phyloP scores from a whole-genome alignment of 306 rosid genomes.

The Cucurbita argyrosperma region DNA sequence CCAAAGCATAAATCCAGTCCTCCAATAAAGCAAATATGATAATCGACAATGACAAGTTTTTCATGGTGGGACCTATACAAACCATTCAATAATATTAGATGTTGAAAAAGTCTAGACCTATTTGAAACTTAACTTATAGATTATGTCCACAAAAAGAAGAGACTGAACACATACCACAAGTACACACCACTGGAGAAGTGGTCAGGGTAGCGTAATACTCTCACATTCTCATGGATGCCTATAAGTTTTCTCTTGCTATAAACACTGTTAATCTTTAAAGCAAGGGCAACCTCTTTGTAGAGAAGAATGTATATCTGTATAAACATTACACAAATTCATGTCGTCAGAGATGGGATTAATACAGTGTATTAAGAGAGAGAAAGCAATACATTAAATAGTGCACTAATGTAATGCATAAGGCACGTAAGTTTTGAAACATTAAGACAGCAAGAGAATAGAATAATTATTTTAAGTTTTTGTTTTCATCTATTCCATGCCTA shows the following conservation, averaged over 20 bases:
- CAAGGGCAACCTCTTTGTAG: constrained; percentile 95
- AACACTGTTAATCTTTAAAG: constrained; percentile 91
- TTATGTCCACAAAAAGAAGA: constrained; percentile 2
- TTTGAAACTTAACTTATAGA: background rate
- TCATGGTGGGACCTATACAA: constrained; percentile 95
- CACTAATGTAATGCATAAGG: background rate
- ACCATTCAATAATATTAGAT: constrained; percentile 32
- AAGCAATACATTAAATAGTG: background rate
- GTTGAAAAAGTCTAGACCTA: constrained; percentile 14
- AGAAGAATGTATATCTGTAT: constrained; percentile 92
- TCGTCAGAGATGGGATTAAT: background rate
- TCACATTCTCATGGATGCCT: constrained; percentile 91
- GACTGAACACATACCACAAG: constrained; percentile 56
- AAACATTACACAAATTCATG: background rate
- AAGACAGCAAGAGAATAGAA: background rate
- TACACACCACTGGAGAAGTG: constrained; percentile 95
- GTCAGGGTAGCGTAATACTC: constrained; percentile 93
- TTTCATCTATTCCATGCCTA: background rate
- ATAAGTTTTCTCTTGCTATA: constrained; percentile 89
- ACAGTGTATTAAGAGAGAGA: background rate
- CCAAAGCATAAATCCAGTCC: constrained; percentile 99
- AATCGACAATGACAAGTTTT: constrained; percentile 90
- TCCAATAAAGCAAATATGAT: constrained; percentile 86
- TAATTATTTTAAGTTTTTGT: background rate
- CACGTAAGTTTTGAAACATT: background rate